A percentile compares a stretch with the other conserved stretches of the same genome.
Conservation (phyloP, 768 basidiomycete species). For the Xanthoconium stramineum region DNA sequence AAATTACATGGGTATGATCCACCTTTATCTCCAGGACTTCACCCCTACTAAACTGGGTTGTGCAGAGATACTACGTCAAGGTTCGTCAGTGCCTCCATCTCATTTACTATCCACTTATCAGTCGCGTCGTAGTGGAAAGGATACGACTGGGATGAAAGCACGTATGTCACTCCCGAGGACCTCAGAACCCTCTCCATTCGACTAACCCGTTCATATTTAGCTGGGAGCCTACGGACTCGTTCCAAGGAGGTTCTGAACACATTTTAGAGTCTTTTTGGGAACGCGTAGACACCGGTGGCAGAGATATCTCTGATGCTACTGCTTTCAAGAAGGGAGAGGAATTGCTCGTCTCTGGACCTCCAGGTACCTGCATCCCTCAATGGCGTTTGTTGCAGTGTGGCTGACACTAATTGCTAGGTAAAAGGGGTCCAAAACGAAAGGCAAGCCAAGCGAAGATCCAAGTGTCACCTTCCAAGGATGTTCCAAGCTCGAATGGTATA, state of each 20-base stretch:
- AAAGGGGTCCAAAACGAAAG: conserved; percentile 18
- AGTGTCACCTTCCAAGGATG: conserved; percentile 5
- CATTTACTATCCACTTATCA: conserved; percentile 1
- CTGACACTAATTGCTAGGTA: conserved; percentile 15
- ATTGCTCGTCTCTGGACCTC: conserved; percentile 55
- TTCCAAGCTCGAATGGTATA: conserved; percentile 5
- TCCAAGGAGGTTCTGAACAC: conserved; percentile 52
- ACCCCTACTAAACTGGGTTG: conserved; percentile 14
- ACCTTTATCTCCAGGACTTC: neutral
- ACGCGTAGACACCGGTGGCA: conserved; percentile 31
- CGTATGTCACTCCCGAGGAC: conserved; percentile 39
- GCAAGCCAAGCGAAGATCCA: conserved; percentile 9
- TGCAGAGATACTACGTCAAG: conserved; percentile 56
- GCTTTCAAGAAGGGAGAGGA: conserved; percentile 54
- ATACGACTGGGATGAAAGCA: conserved; percentile 51
- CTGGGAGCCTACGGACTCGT: conserved; percentile 67
- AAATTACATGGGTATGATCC: conserved; percentile 48
- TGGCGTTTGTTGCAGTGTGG: neutral
- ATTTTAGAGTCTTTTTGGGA: conserved; percentile 41
- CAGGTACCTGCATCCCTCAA: conserved; percentile 38
- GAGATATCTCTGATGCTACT: conserved; percentile 47
- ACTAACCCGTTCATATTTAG: conserved; percentile 33
- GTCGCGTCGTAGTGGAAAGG: conserved; percentile 53
- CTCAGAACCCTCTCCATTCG: neutral
- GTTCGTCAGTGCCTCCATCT: conserved; percentile 33